Evolutionary conservation across 805 yeast genomes (phyloP).

Genomic region (Debaryomyces maramus): DNA sequence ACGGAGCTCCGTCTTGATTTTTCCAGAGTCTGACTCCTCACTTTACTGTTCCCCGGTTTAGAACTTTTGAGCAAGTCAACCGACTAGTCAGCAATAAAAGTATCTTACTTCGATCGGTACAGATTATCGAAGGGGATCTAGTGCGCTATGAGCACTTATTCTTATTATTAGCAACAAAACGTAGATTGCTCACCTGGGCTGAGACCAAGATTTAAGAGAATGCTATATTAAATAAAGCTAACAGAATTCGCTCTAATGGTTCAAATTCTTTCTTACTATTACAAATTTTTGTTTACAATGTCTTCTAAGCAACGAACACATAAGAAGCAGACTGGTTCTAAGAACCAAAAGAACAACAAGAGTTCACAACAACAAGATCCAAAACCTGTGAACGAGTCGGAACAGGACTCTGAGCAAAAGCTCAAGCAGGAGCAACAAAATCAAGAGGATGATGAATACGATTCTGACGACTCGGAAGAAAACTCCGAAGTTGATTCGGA

Average conservation of each 20-base stretch:
- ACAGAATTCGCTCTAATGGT: not conserved
- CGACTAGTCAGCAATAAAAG: too few relatives aligned
- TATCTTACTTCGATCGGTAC: too few relatives aligned
- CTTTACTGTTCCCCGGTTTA: too few relatives aligned
- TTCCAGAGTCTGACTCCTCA: too few relatives aligned
- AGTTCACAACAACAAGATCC: not conserved
- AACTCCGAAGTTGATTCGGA: not conserved
- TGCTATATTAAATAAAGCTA: slow-evolving; percentile 2
- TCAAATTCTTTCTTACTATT: not conserved
- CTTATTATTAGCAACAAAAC: not conserved
- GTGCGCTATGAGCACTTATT: too few relatives aligned
- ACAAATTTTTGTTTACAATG: not conserved
- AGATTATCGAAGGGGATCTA: too few relatives aligned
- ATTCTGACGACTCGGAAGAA: not conserved
- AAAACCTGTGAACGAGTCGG: not conserved
- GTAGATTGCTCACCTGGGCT: slow-evolving; percentile 1
- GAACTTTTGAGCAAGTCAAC: too few relatives aligned
- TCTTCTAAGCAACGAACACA: not conserved
- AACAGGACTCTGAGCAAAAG: not conserved
- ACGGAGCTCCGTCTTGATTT: too few relatives aligned
- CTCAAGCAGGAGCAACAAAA: not conserved
- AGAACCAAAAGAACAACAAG: not conserved
- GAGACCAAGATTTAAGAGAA: not conserved
- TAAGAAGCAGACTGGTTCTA: slow-evolving; percentile 1
- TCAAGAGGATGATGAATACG: not conserved